phyloP scores from a whole-genome alignment of 2,329 filamentous ascomycete genomes.

The Trichocomaceae sp. region DNA sequence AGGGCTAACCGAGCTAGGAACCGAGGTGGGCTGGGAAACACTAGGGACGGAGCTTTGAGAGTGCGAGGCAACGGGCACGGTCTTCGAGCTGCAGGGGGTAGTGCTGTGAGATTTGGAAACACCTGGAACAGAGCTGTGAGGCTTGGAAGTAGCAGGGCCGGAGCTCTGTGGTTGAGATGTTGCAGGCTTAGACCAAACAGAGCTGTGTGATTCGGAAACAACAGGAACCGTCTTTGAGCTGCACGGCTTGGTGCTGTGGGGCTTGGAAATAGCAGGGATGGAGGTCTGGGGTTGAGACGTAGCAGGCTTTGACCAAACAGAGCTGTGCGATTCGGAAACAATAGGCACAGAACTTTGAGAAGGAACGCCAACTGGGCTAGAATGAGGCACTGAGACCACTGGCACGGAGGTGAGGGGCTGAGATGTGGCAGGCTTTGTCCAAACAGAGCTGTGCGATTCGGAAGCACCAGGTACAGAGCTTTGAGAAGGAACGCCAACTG shows the following conservation, averaged over 20 bases:
- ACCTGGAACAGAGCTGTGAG: neutral
- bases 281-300: neutral
- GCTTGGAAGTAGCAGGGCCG: neutral
- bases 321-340: neutral
- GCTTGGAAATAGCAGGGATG: neutral
- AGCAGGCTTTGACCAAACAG: neutral
- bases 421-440: neutral
- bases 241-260: neutral
- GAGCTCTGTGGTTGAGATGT: neutral
- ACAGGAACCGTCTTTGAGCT: neutral
- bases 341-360: neutral
- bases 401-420: neutral
- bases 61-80: neutral
- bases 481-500: no score
- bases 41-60: neutral
- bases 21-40: neutral
- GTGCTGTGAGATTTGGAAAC: neutral
- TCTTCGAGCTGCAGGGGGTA: neutral
- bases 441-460: neutral
- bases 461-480: neutral
- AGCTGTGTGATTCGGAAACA: neutral
- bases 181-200: neutral
- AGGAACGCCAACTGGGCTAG: neutral
- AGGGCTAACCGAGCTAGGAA: conserved; percentile 4
- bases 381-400: neutral